These are phyloP conservation scores for Staphylotrichum longicolle DNA, from an alignment of 495 filamentous ascomycete species.

Conservation along the genomic window DNA sequence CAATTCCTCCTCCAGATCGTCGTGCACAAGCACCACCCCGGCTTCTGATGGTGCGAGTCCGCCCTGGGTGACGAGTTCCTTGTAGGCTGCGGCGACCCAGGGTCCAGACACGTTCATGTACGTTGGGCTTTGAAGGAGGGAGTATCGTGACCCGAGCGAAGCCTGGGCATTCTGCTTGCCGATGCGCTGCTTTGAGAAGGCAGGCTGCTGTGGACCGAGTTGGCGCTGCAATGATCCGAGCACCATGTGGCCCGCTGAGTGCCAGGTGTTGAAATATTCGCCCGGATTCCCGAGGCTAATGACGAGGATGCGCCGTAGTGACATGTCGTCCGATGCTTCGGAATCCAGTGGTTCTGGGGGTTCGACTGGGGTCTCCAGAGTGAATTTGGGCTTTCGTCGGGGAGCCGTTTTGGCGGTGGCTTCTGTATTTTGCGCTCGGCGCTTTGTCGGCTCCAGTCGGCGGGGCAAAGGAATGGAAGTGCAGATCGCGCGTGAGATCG, in stretches of 20 bases:
- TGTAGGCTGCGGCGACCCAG: conserved; percentile 49
- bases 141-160: conserved; percentile 51
- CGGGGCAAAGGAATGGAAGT: background rate
- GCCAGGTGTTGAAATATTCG: conserved; percentile 66
- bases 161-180: conserved; percentile 43
- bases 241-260: conserved; percentile 75
- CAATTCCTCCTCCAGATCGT: conserved; percentile 71
- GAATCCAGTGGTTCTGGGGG: background rate
- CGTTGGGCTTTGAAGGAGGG: conserved; percentile 64
- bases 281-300: conserved; percentile 49
- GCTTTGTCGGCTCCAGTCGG: no score
- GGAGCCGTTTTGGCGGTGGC: background rate
- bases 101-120: conserved; percentile 74
- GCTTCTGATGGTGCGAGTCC: conserved; percentile 37
- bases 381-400: background rate
- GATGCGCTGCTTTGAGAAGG: conserved; percentile 44
- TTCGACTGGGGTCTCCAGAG: background rate
- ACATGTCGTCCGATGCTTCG: conserved; percentile 22
- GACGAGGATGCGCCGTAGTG: conserved; percentile 45
- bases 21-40: conserved; percentile 71
- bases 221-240: conserved; percentile 53
- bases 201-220: conserved; percentile 43
- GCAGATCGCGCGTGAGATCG: background rate
- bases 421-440: background rate
- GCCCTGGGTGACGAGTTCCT: conserved; percentile 37